phyloP scores from a whole-genome alignment of 306 rosid species.

The Adenanthera pavonina region DNA sequence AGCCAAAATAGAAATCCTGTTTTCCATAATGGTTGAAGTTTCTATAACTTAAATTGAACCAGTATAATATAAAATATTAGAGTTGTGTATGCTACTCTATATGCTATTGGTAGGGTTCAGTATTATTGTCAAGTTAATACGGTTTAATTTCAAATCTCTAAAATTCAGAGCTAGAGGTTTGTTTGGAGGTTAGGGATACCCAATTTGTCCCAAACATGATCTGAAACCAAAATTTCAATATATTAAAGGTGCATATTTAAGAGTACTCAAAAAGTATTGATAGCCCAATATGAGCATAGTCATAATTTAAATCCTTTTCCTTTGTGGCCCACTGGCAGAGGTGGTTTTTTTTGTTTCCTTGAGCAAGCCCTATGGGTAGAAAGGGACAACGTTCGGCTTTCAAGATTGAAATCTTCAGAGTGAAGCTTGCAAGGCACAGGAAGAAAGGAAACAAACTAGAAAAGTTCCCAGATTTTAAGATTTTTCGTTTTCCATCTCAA shows the following conservation, averaged over 20 bases:
- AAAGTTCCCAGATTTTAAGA: background rate
- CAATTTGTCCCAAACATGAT: background rate
- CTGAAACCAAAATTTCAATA: too few relatives aligned
- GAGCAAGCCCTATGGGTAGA: conserved; percentile 7
- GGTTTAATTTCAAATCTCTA: background rate
- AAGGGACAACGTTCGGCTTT: conserved; percentile 5
- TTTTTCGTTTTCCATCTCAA: background rate
- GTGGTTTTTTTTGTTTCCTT: conserved; percentile 21
- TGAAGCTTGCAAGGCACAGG: background rate
- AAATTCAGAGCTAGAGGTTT: background rate
- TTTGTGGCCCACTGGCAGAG: conserved; percentile 9
- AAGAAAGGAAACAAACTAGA: background rate
- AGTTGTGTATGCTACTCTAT: background rate
- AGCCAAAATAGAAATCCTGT: background rate
- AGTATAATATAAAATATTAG: background rate
- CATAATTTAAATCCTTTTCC: background rate
- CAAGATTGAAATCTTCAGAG: background rate
- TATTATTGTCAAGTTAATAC: background rate
- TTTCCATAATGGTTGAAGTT: background rate
- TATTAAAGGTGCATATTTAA: background rate
- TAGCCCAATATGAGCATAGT: background rate
- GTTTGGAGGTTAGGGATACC: background rate
- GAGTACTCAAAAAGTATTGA: background rate
- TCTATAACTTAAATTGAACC: background rate
- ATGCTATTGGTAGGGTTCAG: background rate